A percentile compares a stretch with the other conserved stretches of the same genome.
Conservation (phyloP, 2,329 filamentous ascomycete genomes). For the Hypomyces perniciosus region DNA sequence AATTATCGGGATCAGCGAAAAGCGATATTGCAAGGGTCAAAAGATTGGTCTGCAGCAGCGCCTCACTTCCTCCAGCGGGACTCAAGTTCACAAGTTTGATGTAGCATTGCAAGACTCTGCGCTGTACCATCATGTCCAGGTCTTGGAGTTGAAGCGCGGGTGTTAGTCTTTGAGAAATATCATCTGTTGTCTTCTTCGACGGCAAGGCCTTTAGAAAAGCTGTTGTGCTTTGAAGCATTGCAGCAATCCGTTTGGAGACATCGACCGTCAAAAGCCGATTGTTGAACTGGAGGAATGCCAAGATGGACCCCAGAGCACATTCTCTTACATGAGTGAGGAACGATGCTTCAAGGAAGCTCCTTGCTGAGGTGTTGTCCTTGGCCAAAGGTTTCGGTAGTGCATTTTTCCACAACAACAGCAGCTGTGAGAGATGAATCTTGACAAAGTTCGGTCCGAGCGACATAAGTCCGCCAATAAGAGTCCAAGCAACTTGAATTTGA, state of each 20-base stretch:
- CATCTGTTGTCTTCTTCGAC: constrained; percentile 76
- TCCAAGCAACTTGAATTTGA: constrained; percentile 97
- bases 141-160: constrained; percentile 85
- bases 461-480: constrained; percentile 93
- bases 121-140: constrained; percentile 85
- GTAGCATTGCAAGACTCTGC: constrained; percentile 91
- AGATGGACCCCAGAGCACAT: constrained; percentile 83
- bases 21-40: constrained; percentile 83
- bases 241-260: constrained; percentile 84
- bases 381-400: constrained; percentile 90
- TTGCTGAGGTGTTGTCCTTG: constrained; percentile 80
- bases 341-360: constrained; percentile 80
- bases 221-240: constrained; percentile 92
- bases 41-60: constrained; percentile 83
- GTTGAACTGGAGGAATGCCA: constrained; percentile 92
- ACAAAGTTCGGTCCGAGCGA: constrained; percentile 95
- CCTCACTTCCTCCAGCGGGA: constrained; percentile 76
- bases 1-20: constrained; percentile 89
- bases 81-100: constrained; percentile 85
- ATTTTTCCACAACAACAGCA: constrained; percentile 95
- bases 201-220: constrained; percentile 83
- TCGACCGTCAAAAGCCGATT: constrained; percentile 86
- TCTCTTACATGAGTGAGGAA: constrained; percentile 93
- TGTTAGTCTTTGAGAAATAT: constrained; percentile 75
- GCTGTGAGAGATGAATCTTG: constrained; percentile 93